phyloP scores from a whole-genome alignment of 2,329 filamentous ascomycete species.

The Fonsecaea nubica region DNA sequence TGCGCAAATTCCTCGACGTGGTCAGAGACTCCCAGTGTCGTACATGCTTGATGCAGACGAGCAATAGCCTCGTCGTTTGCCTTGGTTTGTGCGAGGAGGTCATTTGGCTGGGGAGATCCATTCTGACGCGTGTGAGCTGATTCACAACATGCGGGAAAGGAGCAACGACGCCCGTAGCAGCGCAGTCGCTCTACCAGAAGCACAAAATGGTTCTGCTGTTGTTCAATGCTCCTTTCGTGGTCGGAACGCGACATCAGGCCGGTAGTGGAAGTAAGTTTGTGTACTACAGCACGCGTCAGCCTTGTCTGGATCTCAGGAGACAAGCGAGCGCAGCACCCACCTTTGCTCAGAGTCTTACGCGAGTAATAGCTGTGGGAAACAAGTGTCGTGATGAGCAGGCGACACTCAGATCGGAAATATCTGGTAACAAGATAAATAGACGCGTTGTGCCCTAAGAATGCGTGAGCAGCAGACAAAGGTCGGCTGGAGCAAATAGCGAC shows the following conservation, averaged over 20 bases:
- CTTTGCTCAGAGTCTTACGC: background rate
- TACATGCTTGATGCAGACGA: background rate
- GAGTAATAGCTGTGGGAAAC: background rate
- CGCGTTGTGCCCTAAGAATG: background rate
- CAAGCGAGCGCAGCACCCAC: background rate
- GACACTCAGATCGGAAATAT: background rate
- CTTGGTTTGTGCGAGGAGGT: background rate
- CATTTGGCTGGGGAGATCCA: background rate
- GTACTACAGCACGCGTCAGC: background rate
- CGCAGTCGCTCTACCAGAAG: background rate
- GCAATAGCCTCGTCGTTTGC: background rate
- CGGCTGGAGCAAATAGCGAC: background rate
- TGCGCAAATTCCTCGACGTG: slow-evolving; percentile 1
- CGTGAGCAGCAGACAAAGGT: background rate
- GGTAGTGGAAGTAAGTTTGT: background rate
- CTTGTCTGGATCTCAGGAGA: background rate
- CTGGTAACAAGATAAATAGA: background rate
- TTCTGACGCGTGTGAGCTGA: background rate
- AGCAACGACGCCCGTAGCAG: background rate
- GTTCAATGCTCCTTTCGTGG: background rate
- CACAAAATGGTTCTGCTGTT: background rate
- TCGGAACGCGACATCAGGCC: background rate
- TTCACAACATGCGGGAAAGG: background rate
- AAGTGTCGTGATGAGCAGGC: background rate
- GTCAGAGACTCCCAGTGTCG: background rate